Percentiles rank a stretch among this genome's conserved stretches.
These are phyloP conservation scores for Medicago truncatula DNA, from an alignment of 306 rosid species.

Conservation along the genomic window MtrunA17r5.0-ANR NC_053043.1:14382501-14383000, in stretches of 20 bases:
- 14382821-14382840: constrained; percentile 10
- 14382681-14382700: background rate
- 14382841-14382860: constrained; percentile 10
- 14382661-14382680: background rate
- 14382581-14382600: background rate
- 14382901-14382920: constrained; percentile 10
- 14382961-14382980: constrained; percentile 81
- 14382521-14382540: background rate
- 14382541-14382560: background rate
- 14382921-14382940: constrained; percentile 82
- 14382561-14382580: background rate
- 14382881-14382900: constrained; percentile 10
- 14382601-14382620: background rate
- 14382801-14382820: background rate
- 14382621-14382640: background rate
- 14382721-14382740: background rate
- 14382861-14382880: background rate
- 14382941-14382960: constrained; percentile 98
- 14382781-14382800: constrained; percentile 2
- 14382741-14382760: background rate
- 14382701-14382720: background rate
- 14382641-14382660: background rate
- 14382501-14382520: background rate
- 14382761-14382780: background rate
- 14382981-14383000: constrained; percentile 90